A percentile compares a stretch with the other conserved stretches of the same genome.
phyloP scores from a whole-genome alignment of 768 basidiomycete species.

The Neoboletus subvelutipes region DNA sequence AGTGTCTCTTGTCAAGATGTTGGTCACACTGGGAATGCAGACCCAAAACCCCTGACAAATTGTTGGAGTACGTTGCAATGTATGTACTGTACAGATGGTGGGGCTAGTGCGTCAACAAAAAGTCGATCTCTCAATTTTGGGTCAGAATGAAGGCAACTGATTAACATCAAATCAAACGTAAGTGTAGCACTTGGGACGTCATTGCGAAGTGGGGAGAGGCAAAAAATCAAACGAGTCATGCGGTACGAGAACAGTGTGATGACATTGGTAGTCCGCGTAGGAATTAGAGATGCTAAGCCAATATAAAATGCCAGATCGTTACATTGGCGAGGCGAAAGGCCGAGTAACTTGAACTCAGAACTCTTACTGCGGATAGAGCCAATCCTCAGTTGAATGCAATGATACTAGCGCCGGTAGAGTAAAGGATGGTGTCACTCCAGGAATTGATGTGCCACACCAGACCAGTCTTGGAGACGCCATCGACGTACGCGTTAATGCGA shows the following conservation, averaged over 20 bases:
- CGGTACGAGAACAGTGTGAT: not conserved
- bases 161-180: not conserved
- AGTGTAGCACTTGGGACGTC: not conserved
- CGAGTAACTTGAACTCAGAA: too few relatives aligned
- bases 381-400: not conserved
- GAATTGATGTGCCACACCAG: slow-evolving; percentile 13
- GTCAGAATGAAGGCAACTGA: not conserved
- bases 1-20: not conserved
- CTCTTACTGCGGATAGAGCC: not conserved
- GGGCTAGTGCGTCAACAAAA: not conserved
- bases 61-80: too few relatives aligned
- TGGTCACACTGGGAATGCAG: not conserved
- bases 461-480: slow-evolving; percentile 2
- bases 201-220: not conserved
- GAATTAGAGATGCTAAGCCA: not conserved
- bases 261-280: not conserved
- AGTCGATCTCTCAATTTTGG: not conserved
- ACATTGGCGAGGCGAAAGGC: not conserved
- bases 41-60: too few relatives aligned
- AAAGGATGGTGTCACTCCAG: slow-evolving; percentile 7
- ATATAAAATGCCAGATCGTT: too few relatives aligned
- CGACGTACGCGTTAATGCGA: slow-evolving; percentile 13
- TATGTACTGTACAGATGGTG: not conserved
- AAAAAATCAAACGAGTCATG: not conserved
- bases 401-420: not conserved